Percentiles rank a stretch among this genome's conserved stretches.
phyloP scores from a whole-genome alignment of 441 rosid species.

The Biscutella laevigata region DNA sequence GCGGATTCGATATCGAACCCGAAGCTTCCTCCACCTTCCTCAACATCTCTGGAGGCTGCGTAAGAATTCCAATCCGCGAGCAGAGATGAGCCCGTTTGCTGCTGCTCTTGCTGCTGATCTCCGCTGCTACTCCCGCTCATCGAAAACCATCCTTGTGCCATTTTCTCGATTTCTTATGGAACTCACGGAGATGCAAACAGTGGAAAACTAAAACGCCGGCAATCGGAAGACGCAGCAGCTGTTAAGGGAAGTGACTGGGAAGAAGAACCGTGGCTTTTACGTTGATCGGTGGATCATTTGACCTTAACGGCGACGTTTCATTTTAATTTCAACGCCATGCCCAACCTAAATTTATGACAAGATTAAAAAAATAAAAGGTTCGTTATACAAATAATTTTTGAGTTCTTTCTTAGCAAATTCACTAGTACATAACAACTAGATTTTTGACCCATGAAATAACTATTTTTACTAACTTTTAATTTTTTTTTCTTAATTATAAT shows the following conservation, averaged over 20 bases:
- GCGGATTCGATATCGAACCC: slow-evolving; percentile 84
- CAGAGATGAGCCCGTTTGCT: slow-evolving; percentile 43
- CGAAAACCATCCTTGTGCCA: slow-evolving; percentile 68
- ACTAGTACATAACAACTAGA: too few species aligned
- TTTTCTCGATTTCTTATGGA: slow-evolving; percentile 7
- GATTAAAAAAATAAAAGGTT: too few species aligned
- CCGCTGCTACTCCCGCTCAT: slow-evolving; percentile 30
- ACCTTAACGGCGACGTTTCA: background rate
- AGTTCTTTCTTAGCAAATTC: too few species aligned
- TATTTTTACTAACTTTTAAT: too few species aligned
- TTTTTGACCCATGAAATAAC: too few species aligned
- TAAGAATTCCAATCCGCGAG: slow-evolving; percentile 87
- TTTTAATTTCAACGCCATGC: too few species aligned
- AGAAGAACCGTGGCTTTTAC: background rate
- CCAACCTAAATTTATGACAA: too few species aligned
- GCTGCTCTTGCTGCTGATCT: slow-evolving; percentile 31
- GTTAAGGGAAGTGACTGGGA: background rate
- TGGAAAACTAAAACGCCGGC: background rate
- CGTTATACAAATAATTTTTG: too few species aligned
- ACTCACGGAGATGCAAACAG: background rate
- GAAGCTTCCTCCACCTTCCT: slow-evolving; percentile 29
- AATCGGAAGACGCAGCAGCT: slow-evolving; percentile 17
- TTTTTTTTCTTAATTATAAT: too few species aligned
- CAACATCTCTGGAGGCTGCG: slow-evolving; percentile 46
- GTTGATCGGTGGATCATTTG: background rate